Evolutionary conservation across 805 yeast species (phyloP).

Genomic region (Sungouiella thailandica): DNA sequence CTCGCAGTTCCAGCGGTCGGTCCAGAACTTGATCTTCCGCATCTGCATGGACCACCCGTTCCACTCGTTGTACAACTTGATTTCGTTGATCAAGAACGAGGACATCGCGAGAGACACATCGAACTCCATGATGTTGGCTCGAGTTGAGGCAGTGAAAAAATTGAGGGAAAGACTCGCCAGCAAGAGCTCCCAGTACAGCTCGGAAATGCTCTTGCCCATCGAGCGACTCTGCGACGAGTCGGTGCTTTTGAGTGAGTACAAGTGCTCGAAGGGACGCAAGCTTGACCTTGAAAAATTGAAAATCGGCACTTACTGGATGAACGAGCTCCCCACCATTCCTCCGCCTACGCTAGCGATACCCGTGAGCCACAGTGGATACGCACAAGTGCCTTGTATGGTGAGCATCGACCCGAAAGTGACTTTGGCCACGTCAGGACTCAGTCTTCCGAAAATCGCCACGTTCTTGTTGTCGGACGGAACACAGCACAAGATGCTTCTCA

Average conservation of each 20-base stretch:
- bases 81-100: conserved; percentile 50
- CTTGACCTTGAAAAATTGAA: conserved; percentile 31
- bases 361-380: conserved; percentile 42
- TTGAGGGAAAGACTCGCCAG: conserved; percentile 41
- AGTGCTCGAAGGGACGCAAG: conserved; percentile 28
- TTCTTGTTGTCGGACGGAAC: conserved; percentile 55
- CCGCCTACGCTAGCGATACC: conserved; percentile 57
- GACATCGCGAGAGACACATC: conserved; percentile 21
- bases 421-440: conserved; percentile 79
- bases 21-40: conserved; percentile 43
- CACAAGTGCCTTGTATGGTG: conserved; percentile 41
- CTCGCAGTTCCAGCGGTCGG: conserved; percentile 49
- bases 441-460: conserved; percentile 76
- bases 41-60: conserved; percentile 60
- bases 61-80: conserved; percentile 61
- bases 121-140: conserved; percentile 40
- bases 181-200: conserved; percentile 18
- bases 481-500: conserved; percentile 56
- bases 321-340: conserved; percentile 50
- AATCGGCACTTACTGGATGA: conserved; percentile 46
- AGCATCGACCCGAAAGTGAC: conserved; percentile 41
- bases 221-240: conserved; percentile 48
- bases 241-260: conserved; percentile 46
- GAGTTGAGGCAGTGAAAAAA: conserved; percentile 43
- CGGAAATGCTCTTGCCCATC: conserved; percentile 38